phyloP scores from a whole-genome alignment of 495 filamentous ascomycete genomes.

The Aspergillus sparsus region DNA sequence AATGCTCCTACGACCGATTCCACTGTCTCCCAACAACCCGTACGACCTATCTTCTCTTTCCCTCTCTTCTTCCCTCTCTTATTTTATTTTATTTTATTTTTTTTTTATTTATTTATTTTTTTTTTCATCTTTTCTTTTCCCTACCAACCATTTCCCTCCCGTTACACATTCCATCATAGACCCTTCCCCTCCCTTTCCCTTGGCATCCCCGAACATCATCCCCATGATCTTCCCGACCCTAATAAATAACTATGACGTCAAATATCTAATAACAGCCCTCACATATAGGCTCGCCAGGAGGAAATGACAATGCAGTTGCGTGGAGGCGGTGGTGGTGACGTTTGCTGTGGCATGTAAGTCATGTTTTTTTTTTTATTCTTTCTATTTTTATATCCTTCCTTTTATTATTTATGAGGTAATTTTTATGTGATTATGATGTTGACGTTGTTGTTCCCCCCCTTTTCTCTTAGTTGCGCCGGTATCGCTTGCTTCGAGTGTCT shows the following conservation, averaged over 20 bases:
- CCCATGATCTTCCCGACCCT: neutral
- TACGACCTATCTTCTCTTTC: slow-evolving; percentile 21
- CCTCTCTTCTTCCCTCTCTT: too few species aligned
- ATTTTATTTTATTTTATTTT: too few species aligned
- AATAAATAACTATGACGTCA: neutral
- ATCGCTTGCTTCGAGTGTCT: slow-evolving; percentile 48
- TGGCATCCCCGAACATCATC: too few species aligned
- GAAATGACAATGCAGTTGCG: slow-evolving; percentile 44
- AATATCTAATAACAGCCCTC: slow-evolving; percentile 1
- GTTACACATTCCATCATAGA: too few species aligned
- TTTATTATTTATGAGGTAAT: neutral
- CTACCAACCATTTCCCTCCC: too few species aligned
- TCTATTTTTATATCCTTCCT: neutral
- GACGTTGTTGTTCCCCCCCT: slow-evolving; percentile 10
- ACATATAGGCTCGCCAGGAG: slow-evolving; percentile 36
- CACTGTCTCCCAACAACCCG: slow-evolving; percentile 40
- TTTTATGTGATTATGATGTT: neutral
- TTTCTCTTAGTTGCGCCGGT: slow-evolving; percentile 41
- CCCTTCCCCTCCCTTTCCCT: too few species aligned
- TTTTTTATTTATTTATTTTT: too few species aligned
- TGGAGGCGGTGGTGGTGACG: slow-evolving; percentile 42
- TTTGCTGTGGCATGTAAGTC: slow-evolving; percentile 51
- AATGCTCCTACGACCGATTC: slow-evolving; percentile 29
- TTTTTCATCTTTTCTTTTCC: too few species aligned
- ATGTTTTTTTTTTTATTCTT: neutral